Evolutionary conservation across 768 basidiomycete species (phyloP), one percentile per base, ranked within the genome.

Genomic region (Boletus rufocinnamomeus): DNA sequence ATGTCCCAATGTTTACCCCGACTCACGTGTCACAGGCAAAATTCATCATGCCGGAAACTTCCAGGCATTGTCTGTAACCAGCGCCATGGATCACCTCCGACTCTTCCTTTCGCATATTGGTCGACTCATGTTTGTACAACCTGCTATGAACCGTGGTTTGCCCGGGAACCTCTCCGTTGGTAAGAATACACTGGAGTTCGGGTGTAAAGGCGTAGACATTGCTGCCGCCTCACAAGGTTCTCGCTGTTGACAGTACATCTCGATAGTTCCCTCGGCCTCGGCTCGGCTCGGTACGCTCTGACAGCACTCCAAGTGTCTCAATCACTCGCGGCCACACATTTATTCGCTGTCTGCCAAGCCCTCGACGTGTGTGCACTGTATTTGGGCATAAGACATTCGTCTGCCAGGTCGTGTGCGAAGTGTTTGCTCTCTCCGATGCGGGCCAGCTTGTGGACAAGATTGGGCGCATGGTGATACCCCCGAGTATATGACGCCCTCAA

Each of bases 31-130:
- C n/a, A n/a, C n/a, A 69, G 84, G 84, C 2, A 76, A 75, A 52
- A 78, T 93, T 21, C 89, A 93, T 70, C 82, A 93, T 56, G 93
- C 91, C 32, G 93, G 93, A 17, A 94, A 94, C 70, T 95, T 95
- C 83, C 92, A 94, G 69, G 90, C 91, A 0, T 88, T 91, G 81
- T 79, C 90, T 3, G 85, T 94, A 43, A 90, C 90, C 9, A 92
- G 90, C 56, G 84, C 86, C 14, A 93, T 93, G 89, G 92, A 94
- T 70, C 91, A 92, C 72, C 89, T 89, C 19, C 88, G 92, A 32
- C 79, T 89, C 27, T 79, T 80, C 23, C 75, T 90, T n/a, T 79
- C 86, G 48, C 87, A 88, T 63, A 74, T 90, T 47, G 88, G 88
- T 52, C 86, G 87, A 66, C 75, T 91, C 51, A 74, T 86, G 58